A percentile compares a stretch with the other conserved stretches of the same genome.
Evolutionary conservation across 148 eudicot genomes (phyloP).

Genomic region (Bassia scoparia): DNA sequence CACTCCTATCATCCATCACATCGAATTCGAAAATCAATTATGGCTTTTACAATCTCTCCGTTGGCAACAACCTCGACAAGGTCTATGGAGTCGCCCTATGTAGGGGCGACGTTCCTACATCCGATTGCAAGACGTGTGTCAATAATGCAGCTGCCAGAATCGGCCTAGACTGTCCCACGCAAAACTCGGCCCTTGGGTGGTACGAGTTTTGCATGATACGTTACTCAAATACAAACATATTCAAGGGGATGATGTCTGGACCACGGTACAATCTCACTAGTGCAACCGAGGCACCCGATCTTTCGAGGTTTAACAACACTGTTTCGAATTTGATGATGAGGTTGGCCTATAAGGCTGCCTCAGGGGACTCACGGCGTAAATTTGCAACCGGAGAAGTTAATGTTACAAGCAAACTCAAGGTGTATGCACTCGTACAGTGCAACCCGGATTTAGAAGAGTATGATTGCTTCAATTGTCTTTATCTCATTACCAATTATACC

Average conservation of each 20-base stretch:
- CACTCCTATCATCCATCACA: conserved; percentile 21
- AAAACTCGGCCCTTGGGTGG: conserved; percentile 22
- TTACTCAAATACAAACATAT: conserved; percentile 22
- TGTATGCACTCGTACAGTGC: conserved; percentile 24
- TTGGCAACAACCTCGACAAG: conserved; percentile 29
- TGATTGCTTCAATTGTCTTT: conserved; percentile 21
- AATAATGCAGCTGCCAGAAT: conserved; percentile 9
- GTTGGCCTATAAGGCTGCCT: conserved; percentile 17
- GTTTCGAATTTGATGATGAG: conserved; percentile 18
- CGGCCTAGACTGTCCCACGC: conserved; percentile 8
- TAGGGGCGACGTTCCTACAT: conserved; percentile 38
- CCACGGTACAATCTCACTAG: background rate
- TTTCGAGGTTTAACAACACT: conserved; percentile 6
- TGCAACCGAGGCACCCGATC: background rate
- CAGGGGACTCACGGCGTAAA: conserved; percentile 11
- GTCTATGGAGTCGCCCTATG: conserved; percentile 44
- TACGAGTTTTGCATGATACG: conserved; percentile 26
- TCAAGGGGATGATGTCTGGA: background rate
- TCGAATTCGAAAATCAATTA: conserved; percentile 20
- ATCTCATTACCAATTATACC: background rate
- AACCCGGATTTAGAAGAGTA: conserved; percentile 12
- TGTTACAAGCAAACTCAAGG: background rate
- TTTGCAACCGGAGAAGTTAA: conserved; percentile 28
- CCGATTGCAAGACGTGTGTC: conserved; percentile 35
- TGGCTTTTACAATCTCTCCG: conserved; percentile 38